Conservation (phyloP, 306 rosid genomes). For the Nissolia schottii region DNA sequence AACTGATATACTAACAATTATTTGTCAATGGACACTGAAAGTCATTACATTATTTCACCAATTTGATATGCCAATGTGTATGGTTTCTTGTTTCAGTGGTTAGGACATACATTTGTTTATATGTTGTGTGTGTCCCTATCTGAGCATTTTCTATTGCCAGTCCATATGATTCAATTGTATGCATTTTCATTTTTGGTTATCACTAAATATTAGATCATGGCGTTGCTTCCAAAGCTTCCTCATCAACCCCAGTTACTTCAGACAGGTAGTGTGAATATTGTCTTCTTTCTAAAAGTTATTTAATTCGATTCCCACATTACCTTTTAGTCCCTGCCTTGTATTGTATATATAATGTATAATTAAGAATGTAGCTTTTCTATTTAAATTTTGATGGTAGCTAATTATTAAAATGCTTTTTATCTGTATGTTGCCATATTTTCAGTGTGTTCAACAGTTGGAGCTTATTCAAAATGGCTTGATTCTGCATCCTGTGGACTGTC, state of each 20-base stretch:
- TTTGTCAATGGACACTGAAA: neutral
- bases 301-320: constrained; percentile 1
- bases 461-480: constrained; percentile 97
- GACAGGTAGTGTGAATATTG: constrained; percentile 59
- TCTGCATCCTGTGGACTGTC: constrained; percentile 75
- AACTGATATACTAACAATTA: neutral
- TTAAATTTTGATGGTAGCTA: constrained; percentile 6
- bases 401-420: constrained; percentile 6
- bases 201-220: constrained; percentile 64
- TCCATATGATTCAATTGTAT: neutral
- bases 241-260: constrained; percentile 90
- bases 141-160: neutral
- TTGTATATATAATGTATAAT: constrained; percentile 9
- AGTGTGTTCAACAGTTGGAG: constrained; percentile 94
- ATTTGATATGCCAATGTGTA: neutral
- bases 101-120: neutral
- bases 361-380: neutral
- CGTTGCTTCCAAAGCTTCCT: constrained; percentile 74
- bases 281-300: neutral
- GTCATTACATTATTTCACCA: neutral
- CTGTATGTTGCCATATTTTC: constrained; percentile 37
- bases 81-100: neutral
- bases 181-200: constrained; percentile 1
- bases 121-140: neutral
- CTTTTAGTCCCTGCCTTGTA: constrained; percentile 12